A percentile compares a stretch with the other conserved stretches of the same genome.
Evolutionary conservation across 1,284 basidiomycete genomes (phyloP).

Genomic region (Cutaneotrichosporon daszewskae): DNA sequence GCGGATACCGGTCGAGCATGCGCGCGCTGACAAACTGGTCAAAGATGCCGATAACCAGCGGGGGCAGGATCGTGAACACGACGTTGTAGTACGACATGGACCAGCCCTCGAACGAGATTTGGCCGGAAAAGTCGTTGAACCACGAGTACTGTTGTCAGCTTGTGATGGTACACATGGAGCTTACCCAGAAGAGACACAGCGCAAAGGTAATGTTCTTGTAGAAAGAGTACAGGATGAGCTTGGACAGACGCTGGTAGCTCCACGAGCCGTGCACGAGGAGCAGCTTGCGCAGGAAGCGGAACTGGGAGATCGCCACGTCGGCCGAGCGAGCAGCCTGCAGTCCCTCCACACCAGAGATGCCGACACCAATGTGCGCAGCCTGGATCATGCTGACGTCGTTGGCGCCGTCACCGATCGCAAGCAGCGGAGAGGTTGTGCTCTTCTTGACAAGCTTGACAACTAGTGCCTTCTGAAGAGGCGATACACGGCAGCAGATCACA

Average conservation of each 20-base stretch:
- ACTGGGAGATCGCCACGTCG: constrained; percentile 96
- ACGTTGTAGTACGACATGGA: constrained; percentile 92
- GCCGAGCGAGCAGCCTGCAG: constrained; percentile 95
- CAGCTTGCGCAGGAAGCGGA: constrained; percentile 92
- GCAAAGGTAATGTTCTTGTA: constrained; percentile 97
- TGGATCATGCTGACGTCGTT: constrained; percentile 61
- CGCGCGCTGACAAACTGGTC: constrained; percentile 97
- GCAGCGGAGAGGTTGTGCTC: constrained; percentile 80
- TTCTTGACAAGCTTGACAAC: constrained; percentile 99
- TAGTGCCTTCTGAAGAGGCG: constrained; percentile 93
- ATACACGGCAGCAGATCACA: constrained; percentile 61
- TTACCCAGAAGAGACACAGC: constrained; percentile 94
- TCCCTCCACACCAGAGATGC: constrained; percentile 98
- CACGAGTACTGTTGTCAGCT: constrained; percentile 71
- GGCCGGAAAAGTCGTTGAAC: constrained; percentile 97
- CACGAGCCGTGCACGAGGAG: constrained; percentile 95
- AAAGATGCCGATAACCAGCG: constrained; percentile 93
- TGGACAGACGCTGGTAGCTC: constrained; percentile 93
- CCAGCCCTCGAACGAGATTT: constrained; percentile 98
- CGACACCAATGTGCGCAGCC: constrained; percentile 70
- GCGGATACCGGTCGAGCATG: constrained; percentile 94
- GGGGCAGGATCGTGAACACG: constrained; percentile 88
- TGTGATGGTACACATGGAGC: constrained; percentile 31
- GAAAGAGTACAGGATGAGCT: constrained; percentile 91
- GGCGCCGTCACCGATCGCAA: constrained; percentile 75